Conservation (phyloP, 805 yeast species). For the Suhomyces prunicola region DNA sequence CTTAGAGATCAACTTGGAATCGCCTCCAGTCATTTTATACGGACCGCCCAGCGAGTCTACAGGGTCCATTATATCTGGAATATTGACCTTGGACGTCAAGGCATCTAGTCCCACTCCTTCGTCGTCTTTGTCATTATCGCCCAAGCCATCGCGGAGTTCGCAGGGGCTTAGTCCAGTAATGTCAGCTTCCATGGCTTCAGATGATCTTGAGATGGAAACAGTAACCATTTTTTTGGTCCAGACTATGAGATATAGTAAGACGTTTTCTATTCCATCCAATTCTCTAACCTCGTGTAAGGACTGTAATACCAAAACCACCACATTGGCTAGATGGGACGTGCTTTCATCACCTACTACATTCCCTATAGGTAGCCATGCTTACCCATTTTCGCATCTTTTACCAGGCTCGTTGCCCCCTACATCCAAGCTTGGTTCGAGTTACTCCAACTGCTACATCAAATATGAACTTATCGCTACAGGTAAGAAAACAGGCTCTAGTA, state of each 20-base stretch:
- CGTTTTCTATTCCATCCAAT: conserved; percentile 56
- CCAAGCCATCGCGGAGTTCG: conserved; percentile 1
- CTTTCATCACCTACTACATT: conserved; percentile 57
- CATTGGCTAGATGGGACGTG: conserved; percentile 87
- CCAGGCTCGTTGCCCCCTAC: conserved; percentile 90
- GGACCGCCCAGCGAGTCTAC: conserved; percentile 76
- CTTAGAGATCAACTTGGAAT: conserved; percentile 66
- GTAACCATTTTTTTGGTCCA: conserved; percentile 74
- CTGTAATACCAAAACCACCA: conserved; percentile 54
- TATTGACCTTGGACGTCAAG: conserved; percentile 48
- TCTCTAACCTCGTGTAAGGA: conserved; percentile 51
- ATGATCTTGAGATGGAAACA: conserved; percentile 49
- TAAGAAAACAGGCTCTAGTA: conserved; percentile 17
- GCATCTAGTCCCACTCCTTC: not conserved
- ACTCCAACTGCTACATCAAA: conserved; percentile 49
- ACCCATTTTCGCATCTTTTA: conserved; percentile 85
- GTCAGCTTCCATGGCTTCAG: conserved; percentile 19
- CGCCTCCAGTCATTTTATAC: conserved; percentile 86
- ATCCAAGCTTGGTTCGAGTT: conserved; percentile 55
- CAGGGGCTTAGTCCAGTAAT: not conserved
- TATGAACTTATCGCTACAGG: conserved; percentile 74
- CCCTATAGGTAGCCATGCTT: conserved; percentile 70
- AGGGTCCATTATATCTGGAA: conserved; percentile 84
- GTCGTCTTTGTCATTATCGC: not conserved
- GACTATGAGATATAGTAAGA: conserved; percentile 60